Evolutionary conservation across 306 rosid species (phyloP), one percentile per base, ranked within the genome.

Genomic region (Quercus agrifolia): DNA sequence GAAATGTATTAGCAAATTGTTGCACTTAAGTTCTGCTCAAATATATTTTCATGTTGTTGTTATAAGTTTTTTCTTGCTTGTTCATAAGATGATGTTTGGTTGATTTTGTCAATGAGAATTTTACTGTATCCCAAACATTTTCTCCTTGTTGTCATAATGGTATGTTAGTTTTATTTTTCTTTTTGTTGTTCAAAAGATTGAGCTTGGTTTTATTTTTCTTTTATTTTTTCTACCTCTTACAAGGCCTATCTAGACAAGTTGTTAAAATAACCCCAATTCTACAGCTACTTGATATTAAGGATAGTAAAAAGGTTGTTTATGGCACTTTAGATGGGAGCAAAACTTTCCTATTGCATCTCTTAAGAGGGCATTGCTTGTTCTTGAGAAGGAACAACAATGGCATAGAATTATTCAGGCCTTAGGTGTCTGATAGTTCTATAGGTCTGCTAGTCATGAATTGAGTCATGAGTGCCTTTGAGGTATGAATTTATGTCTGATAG

Each of bases 321-420:
- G 91, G 97, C 74, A 85, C 99, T 56, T 94, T 94, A 80, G 94
- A 25, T 92, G 97, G 97, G 99, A 92, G 83, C 87, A 89, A 59
- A 85, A 80, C 33, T 94, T 92, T 56, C 99, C 97, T 28, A 87
- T 91, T 25, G 90, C 79, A 23, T 82, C 94, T 67, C 80, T 94
- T 58, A 92, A 85, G 80, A 69, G 56, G 73, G 89, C 85, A 28
- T 82, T 94, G 86, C 64, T 35, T 83, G 52, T 61, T 74, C 97
- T 94, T 70, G 95, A 94, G 87, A 90, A 89, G 91, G 92, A 92
- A 66, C 88, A 92, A n/a, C 91, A 92, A 57, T 94, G 97, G 97
- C 97, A 94, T 84, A 89, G 92, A 78, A 63, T 92, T 80, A 86
- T 94, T 82, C 97, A 91, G 97, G 28, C 2, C 28, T 27, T 1